Evolutionary conservation across 129 eudicot species (phyloP), one percentile per base, ranked within the genome.

Genomic region (Apium graveolens): DNA sequence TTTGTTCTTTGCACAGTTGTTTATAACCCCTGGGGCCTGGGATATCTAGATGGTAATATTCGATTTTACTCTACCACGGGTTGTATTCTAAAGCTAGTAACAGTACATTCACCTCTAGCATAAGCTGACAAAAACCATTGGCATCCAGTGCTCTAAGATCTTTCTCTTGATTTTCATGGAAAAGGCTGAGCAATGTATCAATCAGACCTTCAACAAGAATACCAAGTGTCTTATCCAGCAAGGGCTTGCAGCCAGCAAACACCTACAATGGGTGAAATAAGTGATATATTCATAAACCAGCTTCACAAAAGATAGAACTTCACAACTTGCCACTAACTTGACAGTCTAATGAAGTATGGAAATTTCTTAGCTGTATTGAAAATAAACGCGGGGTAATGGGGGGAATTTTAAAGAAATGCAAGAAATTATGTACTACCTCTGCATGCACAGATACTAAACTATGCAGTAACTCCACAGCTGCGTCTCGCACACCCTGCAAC

Each of bases 361-460:
- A 14, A 26, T 74, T 60, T 43, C 60, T 26, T 24, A 24, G 51
- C 11, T 72, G 51, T 42, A 72, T n/a, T 12, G 13, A 8, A 32
- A 66, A 8, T 17, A 66, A 66, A 7, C 41, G 14, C 5, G 41
- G 41, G 5, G 41, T 5, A 29, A 66, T 1, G 48, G 16, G 69
- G 63, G 1, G 35, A 10, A 2, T 66, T 29, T 11, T 16, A 18
- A 70, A 70, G 26, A 70, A 37, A 18, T 32, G 18, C 41, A 70
- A 70, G 74, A 70, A 34, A 69, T 51, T 21, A 34, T 55, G 17
- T 81, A 55, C 82, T 93, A 94, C 98, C 96, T 94, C 98, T 8
- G 98, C 96, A 87, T 94, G 98, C 81, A 94, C 97, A 60, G 93
- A 92, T 63, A 94, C 96, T 68, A 94, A 84, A 79, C 92, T 94